Conservation (phyloP, 352 stramenopile species). For the Pythium coloratum region DNA sequence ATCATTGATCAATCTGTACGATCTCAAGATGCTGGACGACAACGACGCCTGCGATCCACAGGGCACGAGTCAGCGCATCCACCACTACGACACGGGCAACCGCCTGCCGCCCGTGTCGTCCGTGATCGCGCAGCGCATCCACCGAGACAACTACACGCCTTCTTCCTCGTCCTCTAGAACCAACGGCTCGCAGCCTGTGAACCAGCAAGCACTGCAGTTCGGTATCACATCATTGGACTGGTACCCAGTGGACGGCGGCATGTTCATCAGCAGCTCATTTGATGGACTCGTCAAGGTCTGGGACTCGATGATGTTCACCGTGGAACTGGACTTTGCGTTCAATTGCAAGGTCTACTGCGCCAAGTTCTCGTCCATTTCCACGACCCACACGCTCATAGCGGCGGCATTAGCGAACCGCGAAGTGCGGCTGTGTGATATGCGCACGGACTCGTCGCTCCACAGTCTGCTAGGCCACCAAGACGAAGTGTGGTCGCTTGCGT, state of each 20-base stretch:
- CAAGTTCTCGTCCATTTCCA: constrained; percentile 62
- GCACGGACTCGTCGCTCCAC: constrained; percentile 58
- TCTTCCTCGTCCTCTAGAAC: not conserved
- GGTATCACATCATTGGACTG: constrained; percentile 82
- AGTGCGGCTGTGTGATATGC: constrained; percentile 79
- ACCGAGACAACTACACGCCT: not conserved
- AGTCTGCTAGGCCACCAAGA: constrained; percentile 77
- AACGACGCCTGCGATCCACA: constrained; percentile 32
- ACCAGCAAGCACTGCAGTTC: constrained; percentile 34
- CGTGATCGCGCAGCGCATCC: constrained; percentile 11
- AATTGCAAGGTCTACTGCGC: constrained; percentile 59
- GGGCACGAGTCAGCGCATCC: not conserved
- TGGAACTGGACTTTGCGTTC: constrained; percentile 64
- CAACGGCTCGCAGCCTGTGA: not conserved
- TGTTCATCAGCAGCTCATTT: constrained; percentile 78
- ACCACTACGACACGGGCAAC: constrained; percentile 37
- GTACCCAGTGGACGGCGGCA: constrained; percentile 81
- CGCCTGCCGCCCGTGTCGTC: constrained; percentile 35
- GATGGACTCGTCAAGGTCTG: constrained; percentile 72
- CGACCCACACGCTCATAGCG: constrained; percentile 66
- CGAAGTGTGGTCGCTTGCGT: constrained; percentile 76
- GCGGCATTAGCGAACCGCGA: constrained; percentile 58
- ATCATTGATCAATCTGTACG: constrained; percentile 62
- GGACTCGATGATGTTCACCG: constrained; percentile 72
- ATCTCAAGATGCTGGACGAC: constrained; percentile 53